phyloP scores from a whole-genome alignment of 2,329 filamentous ascomycete genomes.

The Mariannaea elegans region DNA sequence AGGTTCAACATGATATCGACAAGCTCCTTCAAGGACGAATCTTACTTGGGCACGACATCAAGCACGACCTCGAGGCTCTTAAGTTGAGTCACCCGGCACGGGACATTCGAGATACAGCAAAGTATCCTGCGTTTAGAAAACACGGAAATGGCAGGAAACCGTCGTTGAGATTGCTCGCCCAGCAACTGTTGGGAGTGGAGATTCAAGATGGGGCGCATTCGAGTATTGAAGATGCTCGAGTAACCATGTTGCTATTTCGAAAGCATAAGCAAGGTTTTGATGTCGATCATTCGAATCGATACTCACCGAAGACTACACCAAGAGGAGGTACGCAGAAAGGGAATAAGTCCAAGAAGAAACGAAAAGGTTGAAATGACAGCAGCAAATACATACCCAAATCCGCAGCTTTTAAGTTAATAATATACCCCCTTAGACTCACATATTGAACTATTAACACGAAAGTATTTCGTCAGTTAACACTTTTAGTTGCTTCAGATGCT shows the following conservation, averaged over 20 bases:
- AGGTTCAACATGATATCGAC: conserved; percentile 78
- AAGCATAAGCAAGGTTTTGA: conserved; percentile 88
- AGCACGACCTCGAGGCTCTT: conserved; percentile 80
- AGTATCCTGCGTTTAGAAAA: conserved; percentile 77
- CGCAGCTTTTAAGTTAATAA: conserved; percentile 8
- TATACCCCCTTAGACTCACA: conserved; percentile 33
- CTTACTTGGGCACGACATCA: conserved; percentile 84
- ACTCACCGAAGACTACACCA: conserved; percentile 50
- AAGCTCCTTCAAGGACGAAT: conserved; percentile 75
- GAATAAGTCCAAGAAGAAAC: conserved; percentile 54
- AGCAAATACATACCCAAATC: neutral
- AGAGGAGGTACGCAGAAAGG: conserved; percentile 43
- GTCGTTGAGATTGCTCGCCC: conserved; percentile 66
- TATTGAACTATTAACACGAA: too few species aligned
- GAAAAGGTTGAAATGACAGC: conserved; percentile 34
- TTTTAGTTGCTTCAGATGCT: too few species aligned
- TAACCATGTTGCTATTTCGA: conserved; percentile 88
- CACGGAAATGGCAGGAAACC: conserved; percentile 74
- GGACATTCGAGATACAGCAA: conserved; percentile 86
- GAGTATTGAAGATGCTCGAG: conserved; percentile 82
- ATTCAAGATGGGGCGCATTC: conserved; percentile 73
- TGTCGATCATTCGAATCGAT: conserved; percentile 77
- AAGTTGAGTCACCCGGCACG: conserved; percentile 79
- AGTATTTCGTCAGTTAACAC: too few species aligned
- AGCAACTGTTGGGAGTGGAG: conserved; percentile 65